These are phyloP conservation scores for Cytospora leucostoma DNA, from an alignment of 2,329 filamentous ascomycete species.

Conservation along the genomic window DNA sequence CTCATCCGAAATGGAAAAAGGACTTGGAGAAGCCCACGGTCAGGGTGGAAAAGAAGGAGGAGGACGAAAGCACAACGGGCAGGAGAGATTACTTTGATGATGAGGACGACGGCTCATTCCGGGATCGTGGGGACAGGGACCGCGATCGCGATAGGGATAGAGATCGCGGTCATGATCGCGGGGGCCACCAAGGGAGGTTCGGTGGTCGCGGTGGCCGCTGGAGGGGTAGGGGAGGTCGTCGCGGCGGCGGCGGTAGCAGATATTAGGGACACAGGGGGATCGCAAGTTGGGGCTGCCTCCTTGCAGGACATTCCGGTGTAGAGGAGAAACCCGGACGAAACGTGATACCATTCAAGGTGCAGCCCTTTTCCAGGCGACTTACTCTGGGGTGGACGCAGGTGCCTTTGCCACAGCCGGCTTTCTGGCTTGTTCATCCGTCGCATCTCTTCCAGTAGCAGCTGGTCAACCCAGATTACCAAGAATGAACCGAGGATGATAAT, in stretches of 20 bases:
- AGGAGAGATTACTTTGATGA: slow-evolving; percentile 36
- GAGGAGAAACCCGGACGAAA: neutral
- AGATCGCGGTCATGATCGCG: slow-evolving; percentile 32
- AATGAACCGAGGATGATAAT: no score
- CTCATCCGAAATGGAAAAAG: slow-evolving; percentile 80
- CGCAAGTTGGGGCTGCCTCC: neutral
- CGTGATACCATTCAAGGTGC: neutral
- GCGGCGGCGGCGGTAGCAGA: slow-evolving; percentile 25
- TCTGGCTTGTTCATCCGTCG: no score
- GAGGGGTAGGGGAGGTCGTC: slow-evolving; percentile 35
- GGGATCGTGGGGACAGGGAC: slow-evolving; percentile 41
- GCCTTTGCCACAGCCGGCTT: no score
- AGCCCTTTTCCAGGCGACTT: neutral
- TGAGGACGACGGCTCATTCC: slow-evolving; percentile 36
- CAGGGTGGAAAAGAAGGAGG: slow-evolving; percentile 64
- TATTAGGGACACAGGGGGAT: slow-evolving; percentile 9
- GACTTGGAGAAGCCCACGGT: slow-evolving; percentile 75
- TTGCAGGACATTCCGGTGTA: neutral
- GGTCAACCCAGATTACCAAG: no score
- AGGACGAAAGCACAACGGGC: slow-evolving; percentile 56
- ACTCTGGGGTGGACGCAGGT: no score
- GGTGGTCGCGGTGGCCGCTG: slow-evolving; percentile 38
- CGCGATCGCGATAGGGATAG: slow-evolving; percentile 38
- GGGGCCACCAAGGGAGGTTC: slow-evolving; percentile 37
- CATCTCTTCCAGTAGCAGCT: no score